Evolutionary conservation across 306 rosid species (phyloP).

Genomic region (Glycine latifolia): DNA sequence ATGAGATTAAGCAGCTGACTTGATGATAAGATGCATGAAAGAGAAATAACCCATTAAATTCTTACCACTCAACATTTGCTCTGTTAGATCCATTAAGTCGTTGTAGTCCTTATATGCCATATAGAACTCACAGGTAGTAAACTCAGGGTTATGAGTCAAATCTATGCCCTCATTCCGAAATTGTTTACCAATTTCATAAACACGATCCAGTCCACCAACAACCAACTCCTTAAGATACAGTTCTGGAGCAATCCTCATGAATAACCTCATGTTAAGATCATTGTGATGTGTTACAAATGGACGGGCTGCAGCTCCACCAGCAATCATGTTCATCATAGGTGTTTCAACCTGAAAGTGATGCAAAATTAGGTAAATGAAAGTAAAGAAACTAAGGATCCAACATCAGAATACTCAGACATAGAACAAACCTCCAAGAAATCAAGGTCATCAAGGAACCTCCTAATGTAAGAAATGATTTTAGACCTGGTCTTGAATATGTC

Average conservation of each 20-base stretch:
- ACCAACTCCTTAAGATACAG: constrained; percentile 91
- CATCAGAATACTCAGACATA: neutral
- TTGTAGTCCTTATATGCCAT: constrained; percentile 91
- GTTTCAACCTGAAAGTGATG: constrained; percentile 82
- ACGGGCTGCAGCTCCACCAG: constrained; percentile 98
- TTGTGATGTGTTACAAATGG: constrained; percentile 94
- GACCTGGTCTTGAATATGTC: constrained; percentile 85
- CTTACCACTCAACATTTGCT: constrained; percentile 89
- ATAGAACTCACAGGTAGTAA: constrained; percentile 95
- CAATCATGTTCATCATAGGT: constrained; percentile 98
- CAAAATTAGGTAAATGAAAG: constrained; percentile 35
- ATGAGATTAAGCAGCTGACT: constrained; percentile 27
- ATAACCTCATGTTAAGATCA: constrained; percentile 85
- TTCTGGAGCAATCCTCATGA: constrained; percentile 95
- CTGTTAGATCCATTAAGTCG: constrained; percentile 87
- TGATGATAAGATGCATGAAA: constrained; percentile 24
- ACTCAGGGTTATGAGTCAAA: constrained; percentile 96
- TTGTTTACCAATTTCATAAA: constrained; percentile 98
- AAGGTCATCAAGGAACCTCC: constrained; percentile 74
- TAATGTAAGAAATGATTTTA: constrained; percentile 67
- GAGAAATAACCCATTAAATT: neutral
- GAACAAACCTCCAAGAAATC: constrained; percentile 93
- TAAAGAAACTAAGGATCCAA: constrained; percentile 12
- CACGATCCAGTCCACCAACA: constrained; percentile 97
- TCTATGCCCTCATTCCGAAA: constrained; percentile 98